phyloP scores from a whole-genome alignment of 257 asterid species.

The Dorcoceras hygrometricum region DNA sequence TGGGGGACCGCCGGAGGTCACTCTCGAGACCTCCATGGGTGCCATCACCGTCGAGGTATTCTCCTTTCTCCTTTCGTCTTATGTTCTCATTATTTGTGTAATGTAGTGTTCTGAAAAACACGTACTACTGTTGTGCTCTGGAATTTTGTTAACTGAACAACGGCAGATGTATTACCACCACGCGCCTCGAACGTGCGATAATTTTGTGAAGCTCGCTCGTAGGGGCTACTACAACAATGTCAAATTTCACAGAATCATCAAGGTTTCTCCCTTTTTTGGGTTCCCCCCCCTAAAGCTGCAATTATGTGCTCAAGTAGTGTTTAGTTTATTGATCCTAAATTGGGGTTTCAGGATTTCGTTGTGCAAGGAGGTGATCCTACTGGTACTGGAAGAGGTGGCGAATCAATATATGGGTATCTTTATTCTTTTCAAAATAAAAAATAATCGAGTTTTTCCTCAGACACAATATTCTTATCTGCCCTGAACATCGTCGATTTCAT shows the following conservation, averaged over 20 bases:
- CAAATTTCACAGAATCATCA: slow-evolving; percentile 91
- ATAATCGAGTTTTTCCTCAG: no score
- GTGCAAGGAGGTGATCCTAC: slow-evolving; percentile 99
- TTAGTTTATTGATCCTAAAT: background rate
- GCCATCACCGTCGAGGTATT: slow-evolving; percentile 69
- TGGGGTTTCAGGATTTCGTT: slow-evolving; percentile 61
- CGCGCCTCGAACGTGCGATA: slow-evolving; percentile 91
- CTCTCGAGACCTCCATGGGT: slow-evolving; percentile 95
- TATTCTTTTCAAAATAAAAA: no score
- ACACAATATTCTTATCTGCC: background rate
- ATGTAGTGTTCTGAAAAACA: no score
- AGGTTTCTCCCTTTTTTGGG: slow-evolving; percentile 35
- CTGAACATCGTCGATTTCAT: background rate
- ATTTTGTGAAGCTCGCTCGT: slow-evolving; percentile 88
- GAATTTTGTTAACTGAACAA: background rate
- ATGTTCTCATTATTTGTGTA: background rate
- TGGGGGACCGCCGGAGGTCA: slow-evolving; percentile 90
- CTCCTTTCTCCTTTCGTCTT: background rate
- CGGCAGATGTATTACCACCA: slow-evolving; percentile 82
- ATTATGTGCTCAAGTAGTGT: background rate
- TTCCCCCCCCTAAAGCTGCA: background rate
- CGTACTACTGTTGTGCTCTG: background rate
- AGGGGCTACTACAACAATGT: slow-evolving; percentile 82
- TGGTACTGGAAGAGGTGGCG: slow-evolving; percentile 96
- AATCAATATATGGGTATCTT: slow-evolving; percentile 80